Percentiles rank a stretch among this genome's conserved stretches.
Evolutionary conservation across 192 early-diverging fungal genomes (phyloP).

Genomic region (Ramicandelaber brevisporus): DNA sequence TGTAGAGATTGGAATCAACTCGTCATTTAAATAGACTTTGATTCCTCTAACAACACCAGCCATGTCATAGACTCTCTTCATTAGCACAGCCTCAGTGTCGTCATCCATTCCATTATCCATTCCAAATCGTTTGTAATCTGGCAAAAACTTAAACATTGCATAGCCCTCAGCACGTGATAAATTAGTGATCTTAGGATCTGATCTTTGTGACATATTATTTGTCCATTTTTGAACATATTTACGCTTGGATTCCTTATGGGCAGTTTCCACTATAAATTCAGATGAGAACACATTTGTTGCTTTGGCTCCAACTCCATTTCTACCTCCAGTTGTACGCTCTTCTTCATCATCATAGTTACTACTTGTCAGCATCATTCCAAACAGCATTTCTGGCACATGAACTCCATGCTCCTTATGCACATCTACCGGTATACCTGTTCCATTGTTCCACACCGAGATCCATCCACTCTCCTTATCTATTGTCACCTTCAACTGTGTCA

Average conservation of each 20-base stretch:
- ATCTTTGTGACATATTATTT: conserved; percentile 72
- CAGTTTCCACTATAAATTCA: conserved; percentile 83
- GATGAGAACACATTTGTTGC: conserved; percentile 92
- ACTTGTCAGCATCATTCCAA: conserved; percentile 87
- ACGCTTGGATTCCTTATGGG: conserved; percentile 33
- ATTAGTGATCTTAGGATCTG: conserved; percentile 42
- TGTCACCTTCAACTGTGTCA: conserved; percentile 69
- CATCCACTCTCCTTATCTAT: conserved; percentile 50
- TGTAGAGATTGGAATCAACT: conserved; percentile 49
- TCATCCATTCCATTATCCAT: conserved; percentile 65
- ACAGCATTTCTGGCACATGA: conserved; percentile 93
- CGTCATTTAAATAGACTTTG: conserved; percentile 72
- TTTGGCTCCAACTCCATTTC: conserved; percentile 88
- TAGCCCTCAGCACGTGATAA: conserved; percentile 46
- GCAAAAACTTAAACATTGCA: conserved; percentile 83
- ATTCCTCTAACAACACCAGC: conserved; percentile 62
- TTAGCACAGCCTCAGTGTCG: conserved; percentile 64
- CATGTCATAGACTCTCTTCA: conserved; percentile 82
- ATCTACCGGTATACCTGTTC: conserved; percentile 81
- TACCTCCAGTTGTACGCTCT: conserved; percentile 83
- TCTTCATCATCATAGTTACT: conserved; percentile 92
- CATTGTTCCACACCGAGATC: conserved; percentile 86
- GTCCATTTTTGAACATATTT: conserved; percentile 67
- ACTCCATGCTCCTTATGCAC: conserved; percentile 70
- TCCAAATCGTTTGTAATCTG: conserved; percentile 76